phyloP scores from a whole-genome alignment of 805 yeast species.

The Scheffersomyces stipitis region DNA sequence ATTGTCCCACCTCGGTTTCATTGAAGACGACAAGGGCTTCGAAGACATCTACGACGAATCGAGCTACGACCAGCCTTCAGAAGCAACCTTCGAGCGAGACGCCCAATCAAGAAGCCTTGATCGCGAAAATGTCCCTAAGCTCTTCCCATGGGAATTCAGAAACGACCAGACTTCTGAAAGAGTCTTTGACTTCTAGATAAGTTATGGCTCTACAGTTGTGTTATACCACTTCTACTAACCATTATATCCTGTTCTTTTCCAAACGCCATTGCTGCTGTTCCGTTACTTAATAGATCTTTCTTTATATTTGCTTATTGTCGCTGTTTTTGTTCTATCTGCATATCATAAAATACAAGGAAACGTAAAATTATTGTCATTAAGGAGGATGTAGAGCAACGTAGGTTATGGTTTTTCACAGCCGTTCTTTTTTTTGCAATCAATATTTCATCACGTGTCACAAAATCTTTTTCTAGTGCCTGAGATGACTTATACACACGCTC shows the following conservation, averaged over 20 bases:
- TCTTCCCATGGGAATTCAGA: slow-evolving; percentile 41
- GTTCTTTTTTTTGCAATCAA: too few species aligned
- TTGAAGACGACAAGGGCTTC: slow-evolving; percentile 12
- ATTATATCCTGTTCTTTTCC: not conserved
- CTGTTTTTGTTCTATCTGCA: not conserved
- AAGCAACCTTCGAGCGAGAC: slow-evolving; percentile 7
- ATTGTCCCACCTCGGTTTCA: slow-evolving; percentile 9
- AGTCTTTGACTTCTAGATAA: slow-evolving; percentile 20
- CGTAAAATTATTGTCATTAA: too few species aligned
- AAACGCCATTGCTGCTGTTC: not conserved
- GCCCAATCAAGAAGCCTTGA: slow-evolving; percentile 5
- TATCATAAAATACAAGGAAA: too few species aligned
- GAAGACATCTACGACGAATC: slow-evolving; percentile 11
- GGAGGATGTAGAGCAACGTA: too few species aligned
- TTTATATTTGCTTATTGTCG: slow-evolving; percentile 1
- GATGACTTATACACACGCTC: not conserved
- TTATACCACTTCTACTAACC: not conserved
- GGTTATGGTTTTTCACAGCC: too few species aligned
- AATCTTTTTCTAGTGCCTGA: too few species aligned
- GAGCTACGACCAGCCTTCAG: slow-evolving; percentile 5
- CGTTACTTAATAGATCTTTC: slow-evolving; percentile 4
- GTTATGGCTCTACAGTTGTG: not conserved
- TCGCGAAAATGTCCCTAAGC: slow-evolving; percentile 12
- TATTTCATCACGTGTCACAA: too few species aligned
- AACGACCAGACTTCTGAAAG: slow-evolving; percentile 21